A percentile compares a stretch with the other conserved stretches of the same genome.
phyloP scores from a whole-genome alignment of 345 rosid species.

The Arabidopsis arenosa region DNA sequence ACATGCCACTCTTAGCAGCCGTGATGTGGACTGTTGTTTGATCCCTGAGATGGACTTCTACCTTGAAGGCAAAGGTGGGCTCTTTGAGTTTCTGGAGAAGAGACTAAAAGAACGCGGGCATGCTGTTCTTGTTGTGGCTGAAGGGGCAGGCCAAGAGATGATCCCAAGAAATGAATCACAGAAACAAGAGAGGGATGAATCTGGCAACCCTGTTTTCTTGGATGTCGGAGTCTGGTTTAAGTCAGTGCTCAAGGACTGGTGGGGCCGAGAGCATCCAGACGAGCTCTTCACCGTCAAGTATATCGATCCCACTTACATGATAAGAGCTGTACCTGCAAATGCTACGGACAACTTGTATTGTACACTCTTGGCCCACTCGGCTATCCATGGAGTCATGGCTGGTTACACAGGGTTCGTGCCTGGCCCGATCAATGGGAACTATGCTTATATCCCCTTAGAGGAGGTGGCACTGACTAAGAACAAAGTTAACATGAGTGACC shows the following conservation, averaged over 20 bases:
- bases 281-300: slow-evolving; percentile 82
- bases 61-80: slow-evolving; percentile 78
- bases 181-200: slow-evolving; percentile 80
- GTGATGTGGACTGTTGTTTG: slow-evolving; percentile 91
- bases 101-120: slow-evolving; percentile 66
- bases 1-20: slow-evolving; percentile 86
- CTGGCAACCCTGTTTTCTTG: slow-evolving; percentile 78
- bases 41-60: slow-evolving; percentile 79
- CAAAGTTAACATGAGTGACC: slow-evolving; percentile 68
- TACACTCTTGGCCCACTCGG: slow-evolving; percentile 86
- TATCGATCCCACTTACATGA: slow-evolving; percentile 95
- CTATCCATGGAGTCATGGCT: slow-evolving; percentile 92
- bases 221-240: slow-evolving; percentile 87
- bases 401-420: slow-evolving; percentile 85
- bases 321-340: slow-evolving; percentile 88
- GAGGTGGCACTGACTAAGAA: slow-evolving; percentile 76
- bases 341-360: slow-evolving; percentile 80
- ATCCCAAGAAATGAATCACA: slow-evolving; percentile 71
- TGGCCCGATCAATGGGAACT: slow-evolving; percentile 87
- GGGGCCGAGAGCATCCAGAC: slow-evolving; percentile 64
- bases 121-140: slow-evolving; percentile 84
- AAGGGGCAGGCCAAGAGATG: slow-evolving; percentile 88
- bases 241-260: slow-evolving; percentile 75
- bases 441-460: slow-evolving; percentile 78
- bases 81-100: slow-evolving; percentile 69